phyloP scores from a whole-genome alignment of 1,139 yeast species.

The Kluyveromyces sp. region DNA sequence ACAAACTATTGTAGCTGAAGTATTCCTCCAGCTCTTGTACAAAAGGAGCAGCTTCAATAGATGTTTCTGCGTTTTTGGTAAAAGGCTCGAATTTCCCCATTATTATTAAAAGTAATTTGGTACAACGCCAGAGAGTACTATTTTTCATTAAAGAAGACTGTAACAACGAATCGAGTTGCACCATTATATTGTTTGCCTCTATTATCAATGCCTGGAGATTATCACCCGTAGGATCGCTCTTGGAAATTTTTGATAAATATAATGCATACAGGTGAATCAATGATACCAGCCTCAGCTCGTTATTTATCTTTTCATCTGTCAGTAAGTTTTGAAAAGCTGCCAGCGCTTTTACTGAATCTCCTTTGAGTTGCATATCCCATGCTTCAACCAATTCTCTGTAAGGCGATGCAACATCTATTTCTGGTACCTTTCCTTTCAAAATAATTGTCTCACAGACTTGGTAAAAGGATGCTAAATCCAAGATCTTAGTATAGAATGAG shows the following conservation, averaged over 20 bases:
- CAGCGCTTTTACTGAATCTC: conserved; percentile 7
- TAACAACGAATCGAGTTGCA: conserved; percentile 14
- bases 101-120: conserved; percentile 25
- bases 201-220: background rate
- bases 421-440: conserved; percentile 3
- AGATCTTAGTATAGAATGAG: conserved; percentile 17
- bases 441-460: conserved; percentile 20
- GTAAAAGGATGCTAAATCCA: conserved; percentile 21
- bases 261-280: conserved; percentile 21
- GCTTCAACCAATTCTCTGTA: conserved; percentile 11
- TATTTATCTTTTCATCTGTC: conserved; percentile 4
- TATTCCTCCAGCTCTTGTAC: conserved; percentile 20
- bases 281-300: conserved; percentile 22
- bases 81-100: conserved; percentile 29
- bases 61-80: conserved; percentile 25
- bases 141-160: conserved; percentile 14
- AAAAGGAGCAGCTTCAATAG: conserved; percentile 11
- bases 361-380: conserved; percentile 12
- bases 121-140: conserved; percentile 26
- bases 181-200: conserved; percentile 19
- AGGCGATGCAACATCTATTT: background rate
- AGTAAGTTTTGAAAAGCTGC: conserved; percentile 8
- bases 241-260: conserved; percentile 15
- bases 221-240: conserved; percentile 8
- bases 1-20: conserved; percentile 20